Evolutionary conservation across 805 yeast genomes (phyloP), one percentile per base, ranked within the genome.

Genomic region (Wickerhamiella occidentalis): DNA sequence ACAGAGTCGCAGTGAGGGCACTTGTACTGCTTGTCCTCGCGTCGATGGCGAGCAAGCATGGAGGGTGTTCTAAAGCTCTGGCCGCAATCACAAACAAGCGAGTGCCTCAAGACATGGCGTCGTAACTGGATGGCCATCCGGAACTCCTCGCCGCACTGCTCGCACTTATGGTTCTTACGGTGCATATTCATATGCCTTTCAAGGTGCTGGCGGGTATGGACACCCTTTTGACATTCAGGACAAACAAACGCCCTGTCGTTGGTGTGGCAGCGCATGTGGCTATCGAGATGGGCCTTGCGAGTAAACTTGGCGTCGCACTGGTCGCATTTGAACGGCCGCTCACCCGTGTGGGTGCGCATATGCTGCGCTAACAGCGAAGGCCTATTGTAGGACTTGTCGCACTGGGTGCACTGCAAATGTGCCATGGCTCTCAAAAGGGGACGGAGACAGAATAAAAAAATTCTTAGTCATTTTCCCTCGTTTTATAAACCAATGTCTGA

Each of bases 351-450:
- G 0, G 83, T 64, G 36, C 90, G 69, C 53, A 74, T 71, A 59
- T 92, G 98, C 58, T 85, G 95, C 30, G 80, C 84, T 46, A 92
- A 68, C 9, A 86, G 69, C 1, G 94, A 80, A 0, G 96, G 96
- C 45, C 90, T 72, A 5, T 82, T 68, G 58, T 86, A 90, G 1
- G 83, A 74, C 62, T 86, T 90, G 26, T 66, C 74, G 59, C 97
- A 92, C 2, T 75, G 74, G 17, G 72, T 74, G 63, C 97, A 90
- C 11, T 63, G 58, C 60, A 82, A 81, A 21, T 64, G 22, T 45
- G 23, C 33, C 47, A 45, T 43, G 35, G 38, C 35, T 25, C 43
- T 18, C 23, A 30, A 23, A 30, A 29, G 22, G 25, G 17, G 25
- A 12, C 48, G 33, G 40, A 15, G 42, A 15, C 13, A 11, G 6